Base-by-base conservation (phyloP, 805 yeast genomes). In the Yamadazyma olivae region DNA sequence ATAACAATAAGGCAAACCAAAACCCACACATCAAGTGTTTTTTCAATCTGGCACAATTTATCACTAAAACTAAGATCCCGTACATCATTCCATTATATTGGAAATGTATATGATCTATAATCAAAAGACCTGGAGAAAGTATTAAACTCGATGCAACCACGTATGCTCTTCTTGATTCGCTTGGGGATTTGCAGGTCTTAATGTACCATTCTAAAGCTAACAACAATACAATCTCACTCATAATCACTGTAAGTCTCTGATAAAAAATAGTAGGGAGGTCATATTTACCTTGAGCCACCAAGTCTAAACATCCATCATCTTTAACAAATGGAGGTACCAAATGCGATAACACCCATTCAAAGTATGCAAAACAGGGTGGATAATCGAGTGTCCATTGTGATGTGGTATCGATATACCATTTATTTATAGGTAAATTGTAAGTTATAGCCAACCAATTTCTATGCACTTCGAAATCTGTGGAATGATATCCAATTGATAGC, bases 401-500 rank as follows among this genome's bases (percentile, higher is more conserved):
- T 0, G 87, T 78, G 31, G 69, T 59, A 45, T 93, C 96, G 27
- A 70, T 56, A 55, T 93, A 93, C 99, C 99, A 93, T 36, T 83
- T 56, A 12, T 62, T 61, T 13, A 90, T 32, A 0, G 97, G 97
- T 14, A 90, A 60, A 4, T 71, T 71, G 49, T 79, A 64, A 1
- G 98, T 91, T 33, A 93, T 82, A 0, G 99, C 95, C 15, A 93
- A 71, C 99, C 99, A 93, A 54, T 93, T 93, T 40, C 99, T 69
- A 59, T 93, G 99, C 17, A 93, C 99, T 56, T 93, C 99, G 51
- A 93, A 91, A 58, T 93, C 99, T 1, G 98, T 93, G 9, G 97
- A 90, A 48, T 78, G 89, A 59, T 91, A 93, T 1, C 91, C 88
- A 6, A 84, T 47, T 3, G 57, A 40, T 10, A 67, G 49, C 16